These are phyloP conservation scores for Populus deltoides DNA, from an alignment of 345 rosid genomes.

Conservation along the genomic window DNA sequence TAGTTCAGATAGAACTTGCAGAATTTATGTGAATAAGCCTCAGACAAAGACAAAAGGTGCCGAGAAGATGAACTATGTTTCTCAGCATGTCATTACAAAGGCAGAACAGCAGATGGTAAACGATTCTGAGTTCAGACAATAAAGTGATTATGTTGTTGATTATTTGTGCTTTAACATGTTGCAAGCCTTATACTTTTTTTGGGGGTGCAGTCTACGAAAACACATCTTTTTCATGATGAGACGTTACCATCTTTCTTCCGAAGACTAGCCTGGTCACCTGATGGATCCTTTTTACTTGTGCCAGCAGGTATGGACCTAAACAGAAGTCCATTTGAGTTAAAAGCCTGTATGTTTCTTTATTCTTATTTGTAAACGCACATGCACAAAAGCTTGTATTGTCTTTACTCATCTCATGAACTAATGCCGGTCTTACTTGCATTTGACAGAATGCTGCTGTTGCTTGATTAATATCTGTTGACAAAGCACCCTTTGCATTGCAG, in stretches of 20 bases:
- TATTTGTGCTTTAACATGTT: constrained; percentile 2
- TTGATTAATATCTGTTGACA: background rate
- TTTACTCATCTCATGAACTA: background rate
- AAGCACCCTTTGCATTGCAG: constrained; percentile 38
- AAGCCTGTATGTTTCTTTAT: background rate
- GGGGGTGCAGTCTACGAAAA: constrained; percentile 50
- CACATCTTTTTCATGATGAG: constrained; percentile 89
- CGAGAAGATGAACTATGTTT: constrained; percentile 64
- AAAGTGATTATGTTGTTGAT: background rate
- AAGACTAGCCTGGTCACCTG: constrained; percentile 98
- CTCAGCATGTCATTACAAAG: constrained; percentile 78
- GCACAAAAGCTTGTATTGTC: background rate
- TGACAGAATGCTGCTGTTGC: no score
- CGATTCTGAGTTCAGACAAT: constrained; percentile 61
- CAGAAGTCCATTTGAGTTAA: background rate
- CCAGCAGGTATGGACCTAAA: constrained; percentile 64
- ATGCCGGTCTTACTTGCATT: no score
- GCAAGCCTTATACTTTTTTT: constrained; percentile 12
- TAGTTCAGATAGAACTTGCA: constrained; percentile 95
- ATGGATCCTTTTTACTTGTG: constrained; percentile 86
- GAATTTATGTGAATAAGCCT: constrained; percentile 72
- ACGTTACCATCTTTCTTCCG: constrained; percentile 92
- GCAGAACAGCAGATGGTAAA: constrained; percentile 59
- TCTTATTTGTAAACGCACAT: background rate
- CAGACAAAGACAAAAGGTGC: constrained; percentile 57